A percentile compares a stretch with the other conserved stretches of the same genome.
Evolutionary conservation across 2,329 filamentous ascomycete genomes (phyloP).

Genomic region (Colletotrichum spinosum): DNA sequence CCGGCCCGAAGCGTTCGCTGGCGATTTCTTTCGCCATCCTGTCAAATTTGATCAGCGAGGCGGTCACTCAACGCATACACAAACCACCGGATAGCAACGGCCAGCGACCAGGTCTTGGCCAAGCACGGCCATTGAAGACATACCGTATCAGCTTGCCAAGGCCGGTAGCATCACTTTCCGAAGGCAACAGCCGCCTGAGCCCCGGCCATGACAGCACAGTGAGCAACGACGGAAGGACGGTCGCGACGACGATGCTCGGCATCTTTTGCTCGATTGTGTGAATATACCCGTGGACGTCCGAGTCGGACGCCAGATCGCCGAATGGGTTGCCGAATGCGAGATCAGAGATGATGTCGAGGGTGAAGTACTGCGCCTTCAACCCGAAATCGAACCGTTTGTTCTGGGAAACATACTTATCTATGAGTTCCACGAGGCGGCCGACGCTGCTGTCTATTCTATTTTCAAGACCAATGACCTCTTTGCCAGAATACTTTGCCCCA

Average conservation of each 20-base stretch:
- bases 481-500: conserved; percentile 55
- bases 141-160: conserved; percentile 59
- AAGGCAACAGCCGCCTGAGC: conserved; percentile 54
- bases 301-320: conserved; percentile 57
- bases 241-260: conserved; percentile 56
- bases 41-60: conserved; percentile 38
- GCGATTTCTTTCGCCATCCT: conserved; percentile 58
- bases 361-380: conserved; percentile 61
- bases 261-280: conserved; percentile 54
- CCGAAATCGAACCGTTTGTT: conserved; percentile 60
- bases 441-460: conserved; percentile 60
- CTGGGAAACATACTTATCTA: conserved; percentile 49
- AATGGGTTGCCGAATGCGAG: conserved; percentile 62
- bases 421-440: conserved; percentile 55
- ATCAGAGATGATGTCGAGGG: conserved; percentile 64
- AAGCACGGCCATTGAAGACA: conserved; percentile 40
- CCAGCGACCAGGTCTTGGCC: no score
- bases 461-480: conserved; percentile 63
- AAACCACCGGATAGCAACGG: no score
- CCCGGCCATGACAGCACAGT: conserved; percentile 53
- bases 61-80: no score
- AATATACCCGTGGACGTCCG: conserved; percentile 60
- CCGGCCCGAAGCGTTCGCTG: conserved; percentile 56
- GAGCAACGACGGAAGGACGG: conserved; percentile 54
- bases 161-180: conserved; percentile 49